Evolutionary conservation across 345 rosid genomes (phyloP).

Genomic region (Moringa oleifera): DNA sequence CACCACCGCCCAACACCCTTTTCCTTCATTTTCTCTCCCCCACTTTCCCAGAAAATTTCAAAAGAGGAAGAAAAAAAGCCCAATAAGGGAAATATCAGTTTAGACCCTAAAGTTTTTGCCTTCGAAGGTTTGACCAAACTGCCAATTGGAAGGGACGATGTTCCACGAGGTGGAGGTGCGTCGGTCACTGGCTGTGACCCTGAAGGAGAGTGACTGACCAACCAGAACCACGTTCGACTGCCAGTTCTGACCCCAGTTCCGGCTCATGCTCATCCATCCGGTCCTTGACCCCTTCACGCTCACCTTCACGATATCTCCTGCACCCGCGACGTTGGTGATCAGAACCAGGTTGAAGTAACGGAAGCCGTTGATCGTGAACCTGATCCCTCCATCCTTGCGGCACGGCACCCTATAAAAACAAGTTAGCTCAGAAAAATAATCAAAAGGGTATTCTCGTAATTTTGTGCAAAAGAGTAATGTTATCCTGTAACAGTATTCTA

Average conservation of each 20-base stretch:
- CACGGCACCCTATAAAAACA: slow-evolving; percentile 49
- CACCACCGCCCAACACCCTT: neutral
- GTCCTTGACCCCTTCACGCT: slow-evolving; percentile 58
- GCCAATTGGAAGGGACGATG: slow-evolving; percentile 60
- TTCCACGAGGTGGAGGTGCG: slow-evolving; percentile 75
- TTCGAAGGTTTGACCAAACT: slow-evolving; percentile 69
- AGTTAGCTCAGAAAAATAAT: no score
- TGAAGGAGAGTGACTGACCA: slow-evolving; percentile 66
- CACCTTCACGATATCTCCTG: slow-evolving; percentile 49
- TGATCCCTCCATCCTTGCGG: slow-evolving; percentile 54
- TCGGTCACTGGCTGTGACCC: slow-evolving; percentile 66
- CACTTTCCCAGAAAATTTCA: neutral
- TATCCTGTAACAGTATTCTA: no score
- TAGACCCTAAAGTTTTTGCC: slow-evolving; percentile 70
- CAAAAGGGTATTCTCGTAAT: neutral
- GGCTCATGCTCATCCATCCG: slow-evolving; percentile 52
- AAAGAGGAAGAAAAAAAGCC: neutral
- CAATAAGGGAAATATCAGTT: slow-evolving; percentile 1
- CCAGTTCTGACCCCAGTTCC: slow-evolving; percentile 81
- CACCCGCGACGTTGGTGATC: slow-evolving; percentile 71
- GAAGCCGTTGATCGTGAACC: slow-evolving; percentile 60
- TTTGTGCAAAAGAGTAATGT: neutral
- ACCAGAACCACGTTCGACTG: slow-evolving; percentile 50
- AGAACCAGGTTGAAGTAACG: slow-evolving; percentile 56
- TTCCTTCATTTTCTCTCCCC: neutral